Base-by-base conservation (phyloP, 306 rosid genomes). In the Lablab purpureus region DNA sequence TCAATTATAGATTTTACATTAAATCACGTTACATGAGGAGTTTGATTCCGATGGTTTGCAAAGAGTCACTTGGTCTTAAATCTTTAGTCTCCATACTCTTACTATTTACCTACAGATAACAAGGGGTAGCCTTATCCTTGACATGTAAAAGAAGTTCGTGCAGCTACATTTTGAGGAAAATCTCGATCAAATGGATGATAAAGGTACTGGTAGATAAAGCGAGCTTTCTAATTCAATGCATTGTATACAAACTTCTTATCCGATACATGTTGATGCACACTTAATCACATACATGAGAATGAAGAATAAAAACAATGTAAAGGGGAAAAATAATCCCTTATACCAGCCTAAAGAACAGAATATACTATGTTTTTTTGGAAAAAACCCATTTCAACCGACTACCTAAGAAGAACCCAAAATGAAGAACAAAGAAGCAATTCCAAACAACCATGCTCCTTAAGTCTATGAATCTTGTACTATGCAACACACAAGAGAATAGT, bases 231-330 rank as follows among this genome's bases (percentile, higher is more conserved):
- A 21, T 80, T 7, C 12, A 64, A 52, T 64, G 19, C 60, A 40
- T 18, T 65, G 54, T 82, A 12, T 82, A 63, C 73, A 19, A 59
- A 51, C 82, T 51, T 64, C 13, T 18, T 15, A 45, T 50, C 47
- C 34, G 6, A 77, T 40, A 71, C 41, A 25, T 27, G 59, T 32
- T 10, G 30, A 73, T 59, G 68, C 56, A 63, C 69, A 51, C 46
- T 76, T 63, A 66, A 76, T 14, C 25, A 49, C 4, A 63, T 23
- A 55, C 50, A 7, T 12, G 11, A 18, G 37, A 55, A 83, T 22
- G 77, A 72, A 82, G 27, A 32, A 73, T n/a, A 45, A 54, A 65
- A 71, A 28, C 40, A 45, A 81, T 9, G 47, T 3, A 54, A 66
- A 71, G 10, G n/a, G 63, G 46, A 7, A 37, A 82, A 47, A 40